phyloP scores from a whole-genome alignment of 306 rosid genomes.

The Vigna mungo region DNA sequence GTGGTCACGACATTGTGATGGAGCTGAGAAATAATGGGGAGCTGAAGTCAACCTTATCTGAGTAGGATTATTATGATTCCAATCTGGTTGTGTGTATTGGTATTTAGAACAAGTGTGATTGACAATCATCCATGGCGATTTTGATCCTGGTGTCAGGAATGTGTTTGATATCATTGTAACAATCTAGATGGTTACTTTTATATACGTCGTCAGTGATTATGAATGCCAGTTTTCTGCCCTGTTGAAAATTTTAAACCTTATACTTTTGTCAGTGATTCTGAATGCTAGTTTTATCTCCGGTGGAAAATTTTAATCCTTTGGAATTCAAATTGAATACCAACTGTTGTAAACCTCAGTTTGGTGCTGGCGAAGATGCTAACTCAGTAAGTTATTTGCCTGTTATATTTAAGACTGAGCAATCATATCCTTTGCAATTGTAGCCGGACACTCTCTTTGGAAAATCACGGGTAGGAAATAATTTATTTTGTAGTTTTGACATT shows the following conservation, averaged over 20 bases:
- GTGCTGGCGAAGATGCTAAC: not conserved
- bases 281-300: not conserved
- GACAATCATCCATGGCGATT: conserved; percentile 33
- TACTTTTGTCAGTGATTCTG: not conserved
- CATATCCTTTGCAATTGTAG: not conserved
- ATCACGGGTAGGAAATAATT: not conserved
- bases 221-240: not conserved
- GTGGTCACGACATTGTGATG: conserved; percentile 85
- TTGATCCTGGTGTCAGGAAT: conserved; percentile 49
- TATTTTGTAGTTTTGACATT: no score
- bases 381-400: not conserved
- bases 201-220: not conserved
- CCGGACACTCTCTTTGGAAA: not conserved
- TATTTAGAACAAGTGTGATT: conserved; percentile 39
- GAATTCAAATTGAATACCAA: not conserved
- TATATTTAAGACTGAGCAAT: not conserved
- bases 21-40: conserved; percentile 81
- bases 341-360: not conserved
- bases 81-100: conserved; percentile 37
- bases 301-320: conserved; percentile 18
- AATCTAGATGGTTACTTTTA: conserved; percentile 42
- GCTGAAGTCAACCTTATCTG: conserved; percentile 75
- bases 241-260: conserved; percentile 7
- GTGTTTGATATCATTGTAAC: conserved; percentile 44
- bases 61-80: conserved; percentile 48